A percentile compares a stretch with the other conserved stretches of the same genome.
phyloP scores from a whole-genome alignment of 768 basidiomycete genomes.

The Gymnopilus junonius region DNA sequence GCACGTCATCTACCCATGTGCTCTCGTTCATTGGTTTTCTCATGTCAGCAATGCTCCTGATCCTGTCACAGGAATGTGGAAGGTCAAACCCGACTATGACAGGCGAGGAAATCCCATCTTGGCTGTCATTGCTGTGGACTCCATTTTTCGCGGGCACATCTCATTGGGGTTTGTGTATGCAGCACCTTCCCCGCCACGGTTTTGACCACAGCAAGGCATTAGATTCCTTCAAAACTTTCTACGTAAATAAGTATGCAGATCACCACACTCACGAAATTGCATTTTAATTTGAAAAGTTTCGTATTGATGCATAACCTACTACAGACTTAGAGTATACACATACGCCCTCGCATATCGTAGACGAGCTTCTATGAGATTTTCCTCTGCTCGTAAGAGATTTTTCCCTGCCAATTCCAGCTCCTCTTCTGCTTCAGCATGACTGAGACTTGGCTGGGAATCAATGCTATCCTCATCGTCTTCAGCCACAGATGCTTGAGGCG shows the following conservation, averaged over 20 bases:
- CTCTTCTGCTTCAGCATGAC: too few relatives aligned
- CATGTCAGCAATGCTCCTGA: slow-evolving; percentile 22
- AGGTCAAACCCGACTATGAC: slow-evolving; percentile 29
- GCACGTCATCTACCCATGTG: slow-evolving; percentile 26
- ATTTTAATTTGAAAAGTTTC: too few relatives aligned
- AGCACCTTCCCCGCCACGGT: background rate
- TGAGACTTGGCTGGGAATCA: too few relatives aligned
- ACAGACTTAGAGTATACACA: too few relatives aligned
- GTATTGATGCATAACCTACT: too few relatives aligned
- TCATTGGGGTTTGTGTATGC: slow-evolving; percentile 27
- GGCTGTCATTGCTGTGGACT: slow-evolving; percentile 32
- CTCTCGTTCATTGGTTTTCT: slow-evolving; percentile 34
- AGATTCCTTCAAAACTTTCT: slow-evolving; percentile 27
- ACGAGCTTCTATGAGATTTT: too few relatives aligned
- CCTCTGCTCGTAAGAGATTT: too few relatives aligned
- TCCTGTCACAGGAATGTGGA: slow-evolving; percentile 38
- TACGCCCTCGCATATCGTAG: too few relatives aligned
- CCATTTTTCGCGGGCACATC: slow-evolving; percentile 35
- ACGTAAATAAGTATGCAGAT: slow-evolving; percentile 34
- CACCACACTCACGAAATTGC: slow-evolving; percentile 29
- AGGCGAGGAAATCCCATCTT: background rate
- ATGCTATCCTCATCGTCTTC: too few relatives aligned
- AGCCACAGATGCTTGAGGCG: too few relatives aligned
- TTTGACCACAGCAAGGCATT: slow-evolving; percentile 23
- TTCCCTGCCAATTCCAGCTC: too few relatives aligned